A percentile compares a stretch with the other conserved stretches of the same genome.
Conservation (phyloP, 495 filamentous ascomycete genomes). For the Lindgomyces ingoldianus region DNA sequence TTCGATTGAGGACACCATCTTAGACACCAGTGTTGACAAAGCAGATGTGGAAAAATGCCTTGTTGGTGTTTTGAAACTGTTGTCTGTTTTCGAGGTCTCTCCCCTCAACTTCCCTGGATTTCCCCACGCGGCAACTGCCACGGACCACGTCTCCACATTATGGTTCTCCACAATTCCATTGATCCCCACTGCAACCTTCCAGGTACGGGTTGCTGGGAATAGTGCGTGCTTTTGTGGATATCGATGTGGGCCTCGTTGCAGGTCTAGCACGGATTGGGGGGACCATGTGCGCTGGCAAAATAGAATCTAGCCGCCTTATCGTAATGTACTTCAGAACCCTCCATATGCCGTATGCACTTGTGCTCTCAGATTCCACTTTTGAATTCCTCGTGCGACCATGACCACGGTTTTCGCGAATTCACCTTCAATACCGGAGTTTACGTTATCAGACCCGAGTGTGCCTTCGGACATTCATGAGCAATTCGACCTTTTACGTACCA, state of each 20-base stretch:
- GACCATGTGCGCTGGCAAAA: too few species aligned
- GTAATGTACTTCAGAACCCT: too few species aligned
- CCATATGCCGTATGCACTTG: background rate
- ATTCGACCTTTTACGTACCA: slow-evolving; percentile 5
- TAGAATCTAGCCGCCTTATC: too few species aligned
- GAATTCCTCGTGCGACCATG: background rate
- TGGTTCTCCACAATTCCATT: background rate
- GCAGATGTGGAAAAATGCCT: too few species aligned
- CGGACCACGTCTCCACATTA: slow-evolving; percentile 7
- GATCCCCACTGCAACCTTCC: background rate
- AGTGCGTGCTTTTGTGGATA: too few species aligned
- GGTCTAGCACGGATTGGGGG: background rate
- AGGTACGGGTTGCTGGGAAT: too few species aligned
- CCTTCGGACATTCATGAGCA: slow-evolving; percentile 13
- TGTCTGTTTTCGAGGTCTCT: too few species aligned
- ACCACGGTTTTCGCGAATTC: background rate
- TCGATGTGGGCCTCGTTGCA: background rate
- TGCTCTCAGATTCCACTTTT: background rate
- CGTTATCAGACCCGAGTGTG: background rate
- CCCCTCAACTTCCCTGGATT: slow-evolving; percentile 15
- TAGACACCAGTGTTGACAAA: too few species aligned
- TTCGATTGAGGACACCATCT: background rate
- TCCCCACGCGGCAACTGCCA: slow-evolving; percentile 18
- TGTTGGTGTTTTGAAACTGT: too few species aligned
- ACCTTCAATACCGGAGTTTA: slow-evolving; percentile 8